Evolutionary conservation across 805 yeast genomes (phyloP), one percentile per base, ranked within the genome.

Genomic region (Wickerhamomyces strasburgensis): DNA sequence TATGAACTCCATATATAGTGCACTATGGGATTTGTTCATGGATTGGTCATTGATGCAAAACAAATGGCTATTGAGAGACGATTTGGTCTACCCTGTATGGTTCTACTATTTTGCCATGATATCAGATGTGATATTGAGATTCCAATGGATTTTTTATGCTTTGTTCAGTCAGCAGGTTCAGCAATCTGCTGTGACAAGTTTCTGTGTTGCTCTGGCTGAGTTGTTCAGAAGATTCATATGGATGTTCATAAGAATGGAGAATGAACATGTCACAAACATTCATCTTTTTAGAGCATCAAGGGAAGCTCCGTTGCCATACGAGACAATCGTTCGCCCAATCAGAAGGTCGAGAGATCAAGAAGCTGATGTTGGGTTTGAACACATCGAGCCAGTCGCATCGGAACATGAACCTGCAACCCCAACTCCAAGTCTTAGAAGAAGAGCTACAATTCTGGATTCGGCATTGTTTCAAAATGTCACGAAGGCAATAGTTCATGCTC

Each of bases 241-340:
- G 98, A 70, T 87, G 6, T 74, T 84, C 33, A 82, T 93, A 66
- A 79, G 98, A 64, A 83, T 93, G 73, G 98, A 93, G 51, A 93
- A 93, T 60, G 98, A 93, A 60, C 98, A 93, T 59, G 81, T 89
- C 32, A 80, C 97, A 1, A 90, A 90, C 56, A 95, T 88, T 9
- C 78, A 78, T 38, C 63, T 87, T 30, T 84, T 80, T 60, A 72
- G 95, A 46, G 98, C 97, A 0, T 80, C 94, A 8, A 76, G 94
- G 40, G 96, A 90, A 43, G 66, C 86, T 8, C 85, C 90, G 2
- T 62, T 90, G 37, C 98, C 98, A 0, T 90, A 87, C 45, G 74
- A 78, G 3, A 57, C 73, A 4, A 14, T 67, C 56, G 33, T 49
- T 24, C 44, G 51, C 29, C 30, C 52, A n/a, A n/a, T n/a, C 35